A percentile compares a stretch with the other conserved stretches of the same genome.
These are phyloP conservation scores for Cladosporium austrohemisphaericum DNA, from an alignment of 2,329 filamentous ascomycete species.

Conservation along the genomic window DNA sequence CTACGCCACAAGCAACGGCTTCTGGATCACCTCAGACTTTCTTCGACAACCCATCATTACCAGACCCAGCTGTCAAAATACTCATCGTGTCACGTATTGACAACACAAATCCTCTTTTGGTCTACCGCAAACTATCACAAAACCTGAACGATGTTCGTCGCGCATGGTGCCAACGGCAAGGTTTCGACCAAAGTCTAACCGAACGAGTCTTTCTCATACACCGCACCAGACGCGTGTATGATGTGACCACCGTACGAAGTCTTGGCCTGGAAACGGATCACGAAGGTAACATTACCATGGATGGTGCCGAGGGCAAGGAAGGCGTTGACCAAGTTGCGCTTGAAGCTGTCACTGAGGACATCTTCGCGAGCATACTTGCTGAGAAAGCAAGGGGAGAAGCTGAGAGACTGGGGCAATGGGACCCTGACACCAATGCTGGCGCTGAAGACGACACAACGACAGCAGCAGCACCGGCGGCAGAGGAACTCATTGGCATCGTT, in stretches of 20 bases:
- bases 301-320: slow-evolving; percentile 47
- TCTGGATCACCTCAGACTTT: background rate
- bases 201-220: slow-evolving; percentile 72
- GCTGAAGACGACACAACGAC: slow-evolving; percentile 21
- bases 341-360: slow-evolving; percentile 70
- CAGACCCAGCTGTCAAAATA: slow-evolving; percentile 57
- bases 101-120: slow-evolving; percentile 56
- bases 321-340: slow-evolving; percentile 64
- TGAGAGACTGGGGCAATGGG: slow-evolving; percentile 11
- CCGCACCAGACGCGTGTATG: slow-evolving; percentile 68
- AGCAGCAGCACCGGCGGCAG: slow-evolving; percentile 32
- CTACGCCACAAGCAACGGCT: slow-evolving; percentile 15
- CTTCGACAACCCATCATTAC: slow-evolving; percentile 2
- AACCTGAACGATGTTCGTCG: slow-evolving; percentile 63
- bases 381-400: slow-evolving; percentile 40
- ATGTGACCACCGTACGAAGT: slow-evolving; percentile 67
- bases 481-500: slow-evolving; percentile 40
- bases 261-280: slow-evolving; percentile 57
- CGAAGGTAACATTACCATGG: slow-evolving; percentile 36
- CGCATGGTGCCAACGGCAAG: slow-evolving; percentile 66
- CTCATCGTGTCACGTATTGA: slow-evolving; percentile 66
- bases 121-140: slow-evolving; percentile 65
- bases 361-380: slow-evolving; percentile 51
- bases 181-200: slow-evolving; percentile 47
- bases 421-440: slow-evolving; percentile 18